Conservation (phyloP, 176 grass and related monocot genomes). For the Luzula sylvatica region DNA sequence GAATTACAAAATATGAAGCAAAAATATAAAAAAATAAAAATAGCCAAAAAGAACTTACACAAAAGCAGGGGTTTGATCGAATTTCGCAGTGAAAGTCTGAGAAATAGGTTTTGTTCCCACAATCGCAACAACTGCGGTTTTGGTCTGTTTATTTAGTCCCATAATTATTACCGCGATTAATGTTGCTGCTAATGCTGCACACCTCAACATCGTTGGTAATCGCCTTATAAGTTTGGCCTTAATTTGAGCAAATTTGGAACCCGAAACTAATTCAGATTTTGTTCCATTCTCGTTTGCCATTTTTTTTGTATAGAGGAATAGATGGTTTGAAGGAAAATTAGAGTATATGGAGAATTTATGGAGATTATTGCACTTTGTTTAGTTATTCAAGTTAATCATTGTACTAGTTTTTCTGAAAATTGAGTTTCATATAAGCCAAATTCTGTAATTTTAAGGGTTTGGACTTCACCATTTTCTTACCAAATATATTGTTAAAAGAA, state of each 20-base stretch:
- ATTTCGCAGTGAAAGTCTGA: constrained; percentile 53
- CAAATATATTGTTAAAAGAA: background rate
- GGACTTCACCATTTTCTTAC: constrained; percentile 8
- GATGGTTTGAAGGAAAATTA: background rate
- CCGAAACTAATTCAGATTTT: constrained; percentile 9
- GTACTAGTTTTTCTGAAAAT: background rate
- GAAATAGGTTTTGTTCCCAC: constrained; percentile 49
- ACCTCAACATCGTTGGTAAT: constrained; percentile 32
- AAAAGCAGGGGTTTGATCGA: constrained; percentile 54
- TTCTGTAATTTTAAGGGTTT: constrained; percentile 7
- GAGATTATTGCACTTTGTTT: constrained; percentile 3
- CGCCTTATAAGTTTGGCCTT: constrained; percentile 25
- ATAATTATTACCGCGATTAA: constrained; percentile 41
- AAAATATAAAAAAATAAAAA: background rate
- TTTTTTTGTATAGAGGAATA: background rate
- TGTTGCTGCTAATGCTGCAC: constrained; percentile 22
- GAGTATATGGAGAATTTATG: constrained; percentile 1
- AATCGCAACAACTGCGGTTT: constrained; percentile 40
- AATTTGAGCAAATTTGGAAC: constrained; percentile 4
- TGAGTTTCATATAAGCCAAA: constrained; percentile 9
- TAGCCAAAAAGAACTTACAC: constrained; percentile 27
- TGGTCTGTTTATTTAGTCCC: constrained; percentile 59
- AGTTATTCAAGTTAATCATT: background rate
- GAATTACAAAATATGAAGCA: background rate
- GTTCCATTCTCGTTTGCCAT: constrained; percentile 40